phyloP scores from a whole-genome alignment of 2,329 filamentous ascomycete genomes.

The Colletotrichum sp. region DNA sequence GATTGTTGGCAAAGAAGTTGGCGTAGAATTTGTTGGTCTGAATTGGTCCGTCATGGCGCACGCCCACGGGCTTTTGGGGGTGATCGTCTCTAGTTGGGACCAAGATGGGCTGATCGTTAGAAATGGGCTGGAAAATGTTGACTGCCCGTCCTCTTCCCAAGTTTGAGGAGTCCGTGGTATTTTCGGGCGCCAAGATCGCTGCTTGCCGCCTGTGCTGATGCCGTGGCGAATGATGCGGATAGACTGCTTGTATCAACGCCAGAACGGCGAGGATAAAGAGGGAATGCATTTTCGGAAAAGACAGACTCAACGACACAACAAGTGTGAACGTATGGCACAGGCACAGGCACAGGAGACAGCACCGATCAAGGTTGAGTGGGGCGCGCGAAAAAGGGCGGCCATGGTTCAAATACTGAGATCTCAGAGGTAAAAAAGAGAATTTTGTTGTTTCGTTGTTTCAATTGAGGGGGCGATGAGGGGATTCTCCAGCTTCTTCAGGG shows the following conservation, averaged over 20 bases:
- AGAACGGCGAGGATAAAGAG: neutral
- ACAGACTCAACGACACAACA: neutral
- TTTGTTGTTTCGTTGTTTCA: neutral
- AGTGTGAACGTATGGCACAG: neutral
- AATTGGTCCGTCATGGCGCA: conserved; percentile 42
- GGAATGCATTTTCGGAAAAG: neutral
- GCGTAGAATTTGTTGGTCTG: conserved; percentile 75
- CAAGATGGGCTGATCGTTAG: neutral
- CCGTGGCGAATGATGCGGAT: neutral
- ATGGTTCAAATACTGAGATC: neutral
- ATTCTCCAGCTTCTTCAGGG: neutral
- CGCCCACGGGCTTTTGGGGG: conserved; percentile 8
- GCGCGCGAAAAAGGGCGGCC: neutral
- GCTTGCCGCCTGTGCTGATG: neutral
- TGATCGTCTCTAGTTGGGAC: conserved; percentile 2
- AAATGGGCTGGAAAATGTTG: neutral
- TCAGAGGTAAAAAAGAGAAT: neutral
- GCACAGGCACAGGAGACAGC: neutral
- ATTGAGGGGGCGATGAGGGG: neutral
- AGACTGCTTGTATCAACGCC: neutral
- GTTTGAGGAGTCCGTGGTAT: neutral
- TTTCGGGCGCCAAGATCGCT: neutral
- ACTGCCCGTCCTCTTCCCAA: neutral
- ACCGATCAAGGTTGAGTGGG: accelerated
- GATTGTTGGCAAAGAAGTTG: conserved; percentile 73